phyloP scores from a whole-genome alignment of 1,139 yeast species.

The Zygosaccharomyces sapae region DNA sequence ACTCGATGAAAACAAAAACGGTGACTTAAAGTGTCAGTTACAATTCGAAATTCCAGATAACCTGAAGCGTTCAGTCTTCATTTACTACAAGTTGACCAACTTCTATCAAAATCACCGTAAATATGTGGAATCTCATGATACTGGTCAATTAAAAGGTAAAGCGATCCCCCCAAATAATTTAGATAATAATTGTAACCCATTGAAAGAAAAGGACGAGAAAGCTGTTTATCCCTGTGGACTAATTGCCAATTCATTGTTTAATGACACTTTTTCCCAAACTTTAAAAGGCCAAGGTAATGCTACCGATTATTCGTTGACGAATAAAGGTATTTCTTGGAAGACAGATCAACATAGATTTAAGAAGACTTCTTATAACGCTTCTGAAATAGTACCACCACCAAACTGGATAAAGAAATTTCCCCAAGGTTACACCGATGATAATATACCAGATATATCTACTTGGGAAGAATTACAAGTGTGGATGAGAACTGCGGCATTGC shows the following conservation, averaged over 20 bases:
- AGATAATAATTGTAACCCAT: slow-evolving; percentile 73
- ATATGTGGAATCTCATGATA: slow-evolving; percentile 66
- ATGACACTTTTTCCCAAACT: slow-evolving; percentile 62
- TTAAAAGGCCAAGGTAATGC: slow-evolving; percentile 36
- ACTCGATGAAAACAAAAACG: slow-evolving; percentile 39
- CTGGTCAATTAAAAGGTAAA: slow-evolving; percentile 58
- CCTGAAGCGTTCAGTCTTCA: slow-evolving; percentile 54
- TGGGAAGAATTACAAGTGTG: slow-evolving; percentile 92
- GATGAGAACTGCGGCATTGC: slow-evolving; percentile 94
- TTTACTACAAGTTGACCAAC: slow-evolving; percentile 68
- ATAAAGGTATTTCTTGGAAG: slow-evolving; percentile 79
- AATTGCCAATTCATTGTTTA: slow-evolving; percentile 88
- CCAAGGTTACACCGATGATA: slow-evolving; percentile 78
- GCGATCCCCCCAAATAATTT: slow-evolving; percentile 44
- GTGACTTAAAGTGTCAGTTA: slow-evolving; percentile 46
- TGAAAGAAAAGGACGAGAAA: slow-evolving; percentile 50
- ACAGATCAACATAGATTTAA: slow-evolving; percentile 74
- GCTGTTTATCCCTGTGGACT: slow-evolving; percentile 90
- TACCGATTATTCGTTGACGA: slow-evolving; percentile 57
- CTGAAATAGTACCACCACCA: slow-evolving; percentile 90
- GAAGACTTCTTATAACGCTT: slow-evolving; percentile 65
- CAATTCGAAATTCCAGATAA: slow-evolving; percentile 58
- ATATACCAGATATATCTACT: slow-evolving; percentile 71
- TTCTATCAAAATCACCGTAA: slow-evolving; percentile 77
- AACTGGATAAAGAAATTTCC: slow-evolving; percentile 85